Base-by-base conservation (phyloP, 768 basidiomycete species). In the Leccinellum albellum region DNA sequence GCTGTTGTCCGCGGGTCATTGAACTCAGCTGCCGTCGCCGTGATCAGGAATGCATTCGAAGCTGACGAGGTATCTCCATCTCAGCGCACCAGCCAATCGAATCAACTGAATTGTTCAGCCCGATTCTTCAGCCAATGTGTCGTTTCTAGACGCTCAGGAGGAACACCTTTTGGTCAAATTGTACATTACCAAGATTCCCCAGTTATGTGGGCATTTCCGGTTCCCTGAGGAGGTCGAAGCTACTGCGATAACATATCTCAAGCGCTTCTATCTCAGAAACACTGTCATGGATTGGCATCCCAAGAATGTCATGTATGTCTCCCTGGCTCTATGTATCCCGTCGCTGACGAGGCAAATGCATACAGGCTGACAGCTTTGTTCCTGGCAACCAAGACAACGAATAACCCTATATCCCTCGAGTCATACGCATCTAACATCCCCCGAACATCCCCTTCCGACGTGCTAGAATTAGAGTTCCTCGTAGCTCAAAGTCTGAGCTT, bases 271-370 rank as follows among this genome's bases (percentile, higher is more conserved):
- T 70, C 81, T 98, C 54, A 89, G 89, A 75, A 98, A 98, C 68
- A 98, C 95, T 2, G 93, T 94, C 53, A 98, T 98, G 94, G 97
- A 98, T 70, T 98, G 93, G 88, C 97, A 98, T 75, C 97, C 97
- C 0, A 96, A 95, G 74, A 94, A 92, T 67, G 92, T 99, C 66
- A 99, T 99, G 97, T 97, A 66, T 50, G 87, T 73, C 9, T 13
- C 29, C 53, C 33, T 51, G 32, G 31, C 23, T 51, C 32, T 23
- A 9, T 45, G 14, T 21, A 21, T 24, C 32, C 20, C 31, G 14
- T 47, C 24, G 28, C 45, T 55, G 40, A 59, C 29, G 31, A 48
- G 15, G 12, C 45, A 12, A 24, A 56, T 40, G 15, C 26, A 50
- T 51, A 12, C 63, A 99, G 96, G 95, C 79, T 98, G 50, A 98